Evolutionary conservation across 768 basidiomycete species (phyloP).

Genomic region (Lepiota brunneoincarnata): DNA sequence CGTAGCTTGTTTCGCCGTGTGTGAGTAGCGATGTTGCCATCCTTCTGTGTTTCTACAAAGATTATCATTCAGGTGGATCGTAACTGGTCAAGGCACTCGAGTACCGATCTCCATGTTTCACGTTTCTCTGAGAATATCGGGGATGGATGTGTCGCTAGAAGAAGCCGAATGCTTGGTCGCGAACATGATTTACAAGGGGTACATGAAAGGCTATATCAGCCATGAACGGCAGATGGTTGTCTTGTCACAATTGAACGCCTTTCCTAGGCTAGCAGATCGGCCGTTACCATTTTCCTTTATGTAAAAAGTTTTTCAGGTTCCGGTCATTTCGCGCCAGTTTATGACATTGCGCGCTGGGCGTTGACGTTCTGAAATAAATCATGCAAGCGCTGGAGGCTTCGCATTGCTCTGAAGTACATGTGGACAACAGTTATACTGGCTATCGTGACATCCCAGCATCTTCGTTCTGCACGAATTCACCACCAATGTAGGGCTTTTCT

Average conservation of each 20-base stretch:
- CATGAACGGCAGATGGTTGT: constrained; percentile 96
- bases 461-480: too few species aligned
- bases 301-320: constrained; percentile 13
- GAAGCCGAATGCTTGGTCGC: constrained; percentile 94
- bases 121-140: constrained; percentile 68
- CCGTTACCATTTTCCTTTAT: constrained; percentile 48
- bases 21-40: constrained; percentile 37
- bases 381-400: background rate
- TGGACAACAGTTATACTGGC: background rate
- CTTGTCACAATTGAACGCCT: constrained; percentile 73
- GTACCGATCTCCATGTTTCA: constrained; percentile 84
- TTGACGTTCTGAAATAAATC: too few species aligned
- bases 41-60: background rate
- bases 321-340: background rate
- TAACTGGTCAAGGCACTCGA: constrained; percentile 66
- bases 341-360: background rate
- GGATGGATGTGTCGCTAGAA: constrained; percentile 65
- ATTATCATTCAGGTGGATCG: constrained; percentile 64
- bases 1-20: constrained; percentile 77
- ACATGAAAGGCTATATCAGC: constrained; percentile 93
- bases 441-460: too few species aligned
- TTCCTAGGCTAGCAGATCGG: constrained; percentile 70
- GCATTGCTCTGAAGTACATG: background rate
- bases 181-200: constrained; percentile 93
- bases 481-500: too few species aligned